A percentile compares a stretch with the other conserved stretches of the same genome.
phyloP scores from a whole-genome alignment of 2,329 filamentous ascomycete genomes.

The Neofusicoccum umdonicola region DNA sequence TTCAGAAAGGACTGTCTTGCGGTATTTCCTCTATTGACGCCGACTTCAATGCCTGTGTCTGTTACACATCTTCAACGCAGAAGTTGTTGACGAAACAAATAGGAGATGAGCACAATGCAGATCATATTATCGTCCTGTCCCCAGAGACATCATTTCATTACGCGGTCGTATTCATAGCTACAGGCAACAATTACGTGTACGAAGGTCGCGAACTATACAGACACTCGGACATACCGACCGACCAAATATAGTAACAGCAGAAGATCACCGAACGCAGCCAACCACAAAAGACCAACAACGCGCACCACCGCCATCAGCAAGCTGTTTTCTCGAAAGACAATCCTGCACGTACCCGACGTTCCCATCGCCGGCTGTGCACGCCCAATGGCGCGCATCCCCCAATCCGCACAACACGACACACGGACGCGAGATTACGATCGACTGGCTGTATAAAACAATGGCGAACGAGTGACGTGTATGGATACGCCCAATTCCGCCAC shows the following conservation, averaged over 20 bases:
- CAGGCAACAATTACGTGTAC: not conserved
- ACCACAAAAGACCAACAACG: not conserved
- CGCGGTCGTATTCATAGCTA: not conserved
- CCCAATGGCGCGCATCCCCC: not conserved
- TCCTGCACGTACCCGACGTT: not conserved
- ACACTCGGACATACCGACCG: constrained; percentile 1
- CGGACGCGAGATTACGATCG: constrained; percentile 5
- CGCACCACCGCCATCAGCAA: not conserved
- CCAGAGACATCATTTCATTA: not conserved
- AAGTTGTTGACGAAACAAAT: not conserved
- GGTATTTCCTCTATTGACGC: not conserved
- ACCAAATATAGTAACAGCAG: not conserved
- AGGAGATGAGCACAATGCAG: constrained; percentile 2
- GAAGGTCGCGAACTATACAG: not conserved
- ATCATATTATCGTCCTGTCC: not conserved
- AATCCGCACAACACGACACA: constrained; percentile 2
- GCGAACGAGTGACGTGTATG: not conserved
- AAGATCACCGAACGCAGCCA: not conserved
- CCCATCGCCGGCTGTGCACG: not conserved
- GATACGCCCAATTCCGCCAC: constrained; percentile 1
- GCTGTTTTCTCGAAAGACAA: not conserved
- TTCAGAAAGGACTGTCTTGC: not conserved
- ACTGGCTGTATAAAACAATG: constrained; percentile 6
- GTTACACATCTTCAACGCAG: constrained; percentile 1
- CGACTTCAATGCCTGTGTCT: not conserved